Evolutionary conservation across 2,329 filamentous ascomycete genomes (phyloP).

Genomic region (Macrophomina phaseolina): DNA sequence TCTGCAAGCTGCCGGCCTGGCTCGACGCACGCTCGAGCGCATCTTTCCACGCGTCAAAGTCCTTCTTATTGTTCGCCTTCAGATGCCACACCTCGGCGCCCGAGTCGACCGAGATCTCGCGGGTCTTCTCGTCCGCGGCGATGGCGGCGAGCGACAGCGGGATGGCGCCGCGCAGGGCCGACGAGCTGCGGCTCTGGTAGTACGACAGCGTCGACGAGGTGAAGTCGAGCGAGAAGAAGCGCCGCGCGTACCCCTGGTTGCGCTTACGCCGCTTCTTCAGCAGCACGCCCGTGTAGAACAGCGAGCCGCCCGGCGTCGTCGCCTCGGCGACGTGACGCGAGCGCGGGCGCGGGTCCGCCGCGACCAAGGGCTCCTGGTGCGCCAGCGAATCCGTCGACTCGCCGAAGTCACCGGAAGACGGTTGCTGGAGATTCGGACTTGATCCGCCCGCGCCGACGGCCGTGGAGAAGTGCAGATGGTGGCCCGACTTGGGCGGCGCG

Average conservation of each 20-base stretch:
- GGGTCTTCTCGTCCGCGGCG: conserved; percentile 82
- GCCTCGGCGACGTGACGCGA: conserved; percentile 41
- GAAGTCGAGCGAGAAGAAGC: conserved; percentile 96
- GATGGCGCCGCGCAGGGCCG: conserved; percentile 88
- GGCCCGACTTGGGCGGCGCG: conserved; percentile 74
- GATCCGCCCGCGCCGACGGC: conserved; percentile 54
- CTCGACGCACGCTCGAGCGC: conserved; percentile 84
- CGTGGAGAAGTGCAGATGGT: conserved; percentile 67
- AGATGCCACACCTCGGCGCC: conserved; percentile 98
- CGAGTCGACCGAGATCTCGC: conserved; percentile 95
- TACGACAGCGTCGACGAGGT: conserved; percentile 94
- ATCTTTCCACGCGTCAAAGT: conserved; percentile 86
- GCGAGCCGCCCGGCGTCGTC: conserved; percentile 40
- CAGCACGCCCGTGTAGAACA: conserved; percentile 82
- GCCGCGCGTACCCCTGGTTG: conserved; percentile 88
- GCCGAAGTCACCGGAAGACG: conserved; percentile 39
- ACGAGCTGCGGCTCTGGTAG: conserved; percentile 93
- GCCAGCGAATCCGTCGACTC: conserved; percentile 64
- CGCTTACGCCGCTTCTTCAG: conserved; percentile 92
- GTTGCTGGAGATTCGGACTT: conserved; percentile 47
- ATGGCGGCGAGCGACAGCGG: conserved; percentile 90
- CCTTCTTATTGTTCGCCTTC: conserved; percentile 77
- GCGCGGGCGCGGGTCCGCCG: conserved; percentile 48
- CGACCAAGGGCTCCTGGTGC: conserved; percentile 35
- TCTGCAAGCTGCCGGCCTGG: conserved; percentile 39